These are phyloP conservation scores for Aspergillus sp. DNA, from an alignment of 2,329 filamentous ascomycete genomes.

Conservation along the genomic window DNA sequence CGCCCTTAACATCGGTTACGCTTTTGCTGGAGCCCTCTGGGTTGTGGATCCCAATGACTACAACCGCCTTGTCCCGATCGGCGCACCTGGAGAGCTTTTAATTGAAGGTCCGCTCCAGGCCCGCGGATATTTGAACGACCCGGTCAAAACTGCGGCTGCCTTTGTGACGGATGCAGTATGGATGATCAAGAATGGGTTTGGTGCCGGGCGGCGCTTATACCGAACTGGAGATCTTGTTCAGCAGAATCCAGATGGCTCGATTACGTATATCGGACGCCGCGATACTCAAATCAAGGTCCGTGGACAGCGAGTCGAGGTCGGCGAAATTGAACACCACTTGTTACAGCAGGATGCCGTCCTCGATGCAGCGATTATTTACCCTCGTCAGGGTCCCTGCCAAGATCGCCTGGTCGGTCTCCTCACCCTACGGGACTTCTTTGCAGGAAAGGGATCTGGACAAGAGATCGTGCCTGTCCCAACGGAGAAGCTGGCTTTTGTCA, in stretches of 20 bases:
- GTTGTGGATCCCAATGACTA: conserved; percentile 20
- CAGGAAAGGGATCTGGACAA: neutral
- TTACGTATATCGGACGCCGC: conserved; percentile 20
- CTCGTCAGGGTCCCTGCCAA: conserved; percentile 8
- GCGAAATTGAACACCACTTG: conserved; percentile 21
- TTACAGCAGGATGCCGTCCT: conserved; percentile 11
- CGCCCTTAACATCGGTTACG: conserved; percentile 20
- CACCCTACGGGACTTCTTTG: conserved; percentile 7
- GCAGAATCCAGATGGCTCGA: conserved; percentile 18
- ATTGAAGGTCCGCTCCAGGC: conserved; percentile 19
- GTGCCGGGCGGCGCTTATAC: conserved; percentile 11
- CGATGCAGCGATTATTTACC: conserved; percentile 12
- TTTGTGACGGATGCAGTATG: conserved; percentile 17
- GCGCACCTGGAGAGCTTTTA: conserved; percentile 21
- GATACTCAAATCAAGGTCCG: conserved; percentile 23
- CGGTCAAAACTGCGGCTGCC: conserved; percentile 16
- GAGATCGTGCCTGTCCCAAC: neutral
- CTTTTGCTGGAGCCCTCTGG: conserved; percentile 19
- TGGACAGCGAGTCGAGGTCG: conserved; percentile 23
- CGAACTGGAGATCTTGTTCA: conserved; percentile 22
- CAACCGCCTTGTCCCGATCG: conserved; percentile 21
- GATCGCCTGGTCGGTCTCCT: conserved; percentile 13
- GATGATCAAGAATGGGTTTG: conserved; percentile 9
- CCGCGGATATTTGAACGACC: conserved; percentile 20
- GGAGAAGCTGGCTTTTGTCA: neutral